These are phyloP conservation scores for Byssothecium circinans DNA, from an alignment of 2,329 filamentous ascomycete species.

Conservation along the genomic window DNA sequence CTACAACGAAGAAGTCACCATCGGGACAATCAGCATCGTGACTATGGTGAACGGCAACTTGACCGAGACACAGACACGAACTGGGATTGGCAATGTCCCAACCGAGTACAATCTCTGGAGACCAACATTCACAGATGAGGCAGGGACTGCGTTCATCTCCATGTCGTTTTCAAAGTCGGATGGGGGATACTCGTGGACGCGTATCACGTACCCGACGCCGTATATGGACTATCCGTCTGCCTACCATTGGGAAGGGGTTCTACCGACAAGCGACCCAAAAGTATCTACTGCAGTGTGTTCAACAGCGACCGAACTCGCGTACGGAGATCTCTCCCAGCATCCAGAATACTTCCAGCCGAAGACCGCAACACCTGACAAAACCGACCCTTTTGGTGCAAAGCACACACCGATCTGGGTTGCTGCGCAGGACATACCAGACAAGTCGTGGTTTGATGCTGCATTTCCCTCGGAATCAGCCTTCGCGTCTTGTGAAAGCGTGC, in stretches of 20 bases:
- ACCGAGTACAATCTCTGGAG: conserved; percentile 12
- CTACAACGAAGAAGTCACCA: conserved; percentile 18
- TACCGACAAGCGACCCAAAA: conserved; percentile 16
- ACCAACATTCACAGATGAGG: conserved; percentile 2
- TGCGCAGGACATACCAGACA: conserved; percentile 15
- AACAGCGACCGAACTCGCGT: conserved; percentile 12
- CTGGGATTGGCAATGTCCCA: conserved; percentile 5
- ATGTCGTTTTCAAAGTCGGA: conserved; percentile 5
- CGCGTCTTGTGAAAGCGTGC: conserved; percentile 10
- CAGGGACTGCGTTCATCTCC: conserved; percentile 11
- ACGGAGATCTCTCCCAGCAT: conserved; percentile 11
- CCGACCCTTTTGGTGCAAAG: conserved; percentile 11
- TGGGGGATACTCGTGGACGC: conserved; percentile 1
- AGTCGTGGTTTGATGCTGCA: conserved; percentile 14
- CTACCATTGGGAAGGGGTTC: conserved; percentile 20
- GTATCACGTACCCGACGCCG: conserved; percentile 18
- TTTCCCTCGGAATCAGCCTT: conserved; percentile 23
- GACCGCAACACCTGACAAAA: conserved; percentile 2
- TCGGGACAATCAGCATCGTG: conserved; percentile 13
- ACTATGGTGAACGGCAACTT: conserved; percentile 7
- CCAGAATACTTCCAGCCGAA: conserved; percentile 20
- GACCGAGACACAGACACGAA: not conserved
- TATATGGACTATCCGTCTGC: conserved; percentile 18
- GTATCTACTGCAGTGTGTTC: conserved; percentile 8
- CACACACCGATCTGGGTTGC: conserved; percentile 15